These are phyloP conservation scores for Lophium mytilinum DNA, from an alignment of 495 filamentous ascomycete genomes.

Conservation along the genomic window DNA sequence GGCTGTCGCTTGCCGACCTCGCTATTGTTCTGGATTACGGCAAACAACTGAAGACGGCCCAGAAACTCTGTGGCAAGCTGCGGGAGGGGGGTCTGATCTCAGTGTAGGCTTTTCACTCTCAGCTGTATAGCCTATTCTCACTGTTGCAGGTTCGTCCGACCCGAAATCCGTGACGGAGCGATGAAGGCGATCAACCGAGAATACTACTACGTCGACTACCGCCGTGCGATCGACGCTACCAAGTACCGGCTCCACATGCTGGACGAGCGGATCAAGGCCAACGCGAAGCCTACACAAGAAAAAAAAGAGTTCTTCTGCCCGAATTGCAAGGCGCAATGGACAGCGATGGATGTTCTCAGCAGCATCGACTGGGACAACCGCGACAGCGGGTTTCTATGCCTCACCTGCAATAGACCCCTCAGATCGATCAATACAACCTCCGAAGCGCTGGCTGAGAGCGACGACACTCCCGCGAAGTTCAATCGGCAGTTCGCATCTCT, in stretches of 20 bases:
- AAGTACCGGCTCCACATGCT: slow-evolving; percentile 86
- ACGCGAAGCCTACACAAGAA: slow-evolving; percentile 68
- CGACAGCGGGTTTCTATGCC: slow-evolving; percentile 67
- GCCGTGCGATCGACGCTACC: slow-evolving; percentile 88
- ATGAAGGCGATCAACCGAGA: slow-evolving; percentile 74
- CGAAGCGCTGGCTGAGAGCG: slow-evolving; percentile 47
- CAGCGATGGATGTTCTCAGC: slow-evolving; percentile 78
- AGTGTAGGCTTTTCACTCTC: slow-evolving; percentile 48
- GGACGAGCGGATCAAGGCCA: slow-evolving; percentile 73
- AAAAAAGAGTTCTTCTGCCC: slow-evolving; percentile 83
- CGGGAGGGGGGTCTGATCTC: slow-evolving; percentile 77
- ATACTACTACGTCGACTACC: slow-evolving; percentile 95
- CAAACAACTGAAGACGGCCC: slow-evolving; percentile 72
- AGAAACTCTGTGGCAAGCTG: slow-evolving; percentile 74
- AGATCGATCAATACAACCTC: slow-evolving; percentile 49
- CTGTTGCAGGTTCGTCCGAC: slow-evolving; percentile 39
- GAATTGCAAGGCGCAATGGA: slow-evolving; percentile 74
- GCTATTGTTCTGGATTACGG: slow-evolving; percentile 70
- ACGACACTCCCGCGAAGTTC: slow-evolving; percentile 79
- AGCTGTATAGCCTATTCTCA: not conserved
- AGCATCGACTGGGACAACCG: slow-evolving; percentile 42
- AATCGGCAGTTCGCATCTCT: slow-evolving; percentile 83
- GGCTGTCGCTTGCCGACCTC: slow-evolving; percentile 79
- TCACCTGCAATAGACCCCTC: slow-evolving; percentile 66
- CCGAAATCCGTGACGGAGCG: slow-evolving; percentile 63